phyloP scores from a whole-genome alignment of 2,329 filamentous ascomycete genomes.

The Aspergillus bombycis region DNA sequence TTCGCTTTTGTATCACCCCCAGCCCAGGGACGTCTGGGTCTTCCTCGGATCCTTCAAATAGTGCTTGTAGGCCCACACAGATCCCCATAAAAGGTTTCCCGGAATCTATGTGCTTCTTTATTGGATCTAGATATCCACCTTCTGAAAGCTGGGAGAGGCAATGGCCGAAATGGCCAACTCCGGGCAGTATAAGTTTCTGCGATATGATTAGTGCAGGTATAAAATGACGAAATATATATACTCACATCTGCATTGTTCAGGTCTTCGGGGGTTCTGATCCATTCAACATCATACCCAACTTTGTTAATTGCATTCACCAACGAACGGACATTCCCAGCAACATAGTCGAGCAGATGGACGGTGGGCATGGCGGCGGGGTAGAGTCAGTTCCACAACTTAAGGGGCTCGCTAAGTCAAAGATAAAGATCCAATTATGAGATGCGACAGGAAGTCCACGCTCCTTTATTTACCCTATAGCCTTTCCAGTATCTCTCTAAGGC shows the following conservation, averaged over 20 bases:
- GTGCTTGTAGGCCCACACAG: conserved; percentile 88
- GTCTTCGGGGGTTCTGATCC: conserved; percentile 84
- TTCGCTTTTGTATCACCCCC: conserved; percentile 69
- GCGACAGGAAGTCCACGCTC: neutral
- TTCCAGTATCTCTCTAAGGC: neutral
- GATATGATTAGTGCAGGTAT: conserved; percentile 12
- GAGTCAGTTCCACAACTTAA: neutral
- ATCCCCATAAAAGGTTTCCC: conserved; percentile 99
- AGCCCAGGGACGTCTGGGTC: conserved; percentile 72
- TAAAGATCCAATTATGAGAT: neutral
- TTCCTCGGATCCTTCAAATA: conserved; percentile 86
- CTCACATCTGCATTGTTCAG: conserved; percentile 80
- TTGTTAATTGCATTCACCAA: conserved; percentile 98
- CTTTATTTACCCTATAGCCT: neutral
- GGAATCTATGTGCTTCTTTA: conserved; percentile 77
- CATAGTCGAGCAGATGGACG: conserved; percentile 72
- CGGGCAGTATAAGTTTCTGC: conserved; percentile 90
- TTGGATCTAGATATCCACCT: conserved; percentile 81
- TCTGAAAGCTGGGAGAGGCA: conserved; percentile 82
- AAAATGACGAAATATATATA: neutral
- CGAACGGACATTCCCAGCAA: conserved; percentile 93
- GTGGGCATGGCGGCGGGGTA: conserved; percentile 43
- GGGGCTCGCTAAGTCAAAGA: neutral
- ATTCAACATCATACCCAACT: conserved; percentile 88
- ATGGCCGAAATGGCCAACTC: conserved; percentile 97